Evolutionary conservation across 345 rosid species (phyloP), one percentile per base, ranked within the genome.

Genomic region (Cardiospermum halicacabum): DNA sequence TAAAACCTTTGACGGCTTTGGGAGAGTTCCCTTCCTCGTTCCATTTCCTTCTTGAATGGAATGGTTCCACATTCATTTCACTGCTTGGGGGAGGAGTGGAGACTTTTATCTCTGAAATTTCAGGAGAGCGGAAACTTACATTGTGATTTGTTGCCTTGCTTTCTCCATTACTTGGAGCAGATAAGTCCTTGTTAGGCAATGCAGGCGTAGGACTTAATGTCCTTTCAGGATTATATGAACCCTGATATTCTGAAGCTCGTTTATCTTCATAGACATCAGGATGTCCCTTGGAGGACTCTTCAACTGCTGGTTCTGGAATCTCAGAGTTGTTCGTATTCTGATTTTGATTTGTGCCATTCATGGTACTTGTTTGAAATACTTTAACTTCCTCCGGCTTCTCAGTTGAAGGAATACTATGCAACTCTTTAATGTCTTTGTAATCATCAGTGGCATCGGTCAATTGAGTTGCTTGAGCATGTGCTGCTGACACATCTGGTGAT

Each of bases 41-140:
- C 96, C 97, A 94, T 67, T 89, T 91, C 92, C 87, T 94, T 80
- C 97, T 83, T 12, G 87, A 72, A 60, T 74, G 80, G 31, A 69
- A 28, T 43, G 80, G 69, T 66, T 90, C 97, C n/a, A 45, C 45
- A n/a, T 58, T 68, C 66, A 73, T 65, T 65, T 50, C 79, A 59
- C 72, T 75, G 37, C 45, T 71, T 27, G 67, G 85, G 7, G 93
- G 89, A 15, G 96, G 89, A 48, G 96, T 89, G 6, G 96, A 72
- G 21, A 76, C 64, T 62, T 87, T 84, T 61, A 79, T 79, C 78
- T 88, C 90, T 30, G 91, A 72, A 47, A 72, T 77, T 26, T 72
- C 59, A 11, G 82, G 77, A 10, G 78, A 60, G 63, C 42, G 63
- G 50, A 49, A 50, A 53, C 58, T 69, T 69, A 79, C 64, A 7